Base-by-base conservation (phyloP, 805 yeast genomes). In the Priceomyces castillae region DNA sequence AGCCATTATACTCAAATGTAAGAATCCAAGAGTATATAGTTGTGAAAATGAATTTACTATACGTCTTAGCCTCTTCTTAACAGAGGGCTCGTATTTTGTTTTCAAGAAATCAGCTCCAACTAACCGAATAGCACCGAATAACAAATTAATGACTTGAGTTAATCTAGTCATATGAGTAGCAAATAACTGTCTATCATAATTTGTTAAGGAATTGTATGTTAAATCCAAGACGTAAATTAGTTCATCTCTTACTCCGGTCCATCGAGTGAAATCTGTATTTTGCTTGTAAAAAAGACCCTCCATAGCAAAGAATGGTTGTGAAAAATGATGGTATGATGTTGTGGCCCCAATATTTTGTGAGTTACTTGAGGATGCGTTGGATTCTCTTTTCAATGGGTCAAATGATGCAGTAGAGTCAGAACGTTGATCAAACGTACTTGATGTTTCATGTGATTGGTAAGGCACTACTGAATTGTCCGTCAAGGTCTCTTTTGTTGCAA, bases 21-120 rank as follows among this genome's bases (percentile, higher is more conserved):
- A 57, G 39, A 76, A 70, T 7, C 87, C 85, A 54, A 81, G 81
- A 44, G 84, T 77, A 45, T 81, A 80, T 44, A 86, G 73, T 46
- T 80, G 84, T 2, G 87, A 76, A 44, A 81, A 72, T 1, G 83
- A 68, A 7, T 73, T 63, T 0, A 81, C 75, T 12, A 84, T 65
- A 46, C 74, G 72, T 52, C 73, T 78, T 50, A 84, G 59, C 30
- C 78, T 62, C 42, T 69, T 67, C 43, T 77, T 71, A 10, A 83
- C 71, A 9, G 74, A 62, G 18, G 59, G 62, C 41, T 78, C 77
- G 44, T 71, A 68, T 26, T 73, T 72, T 11, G 79, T 73, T 18
- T 64, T 67, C 9, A 62, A 59, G 35, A 81, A 67, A 46, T 81
- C 82, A 25, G 71, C 70, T 43, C 73, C 77, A 12, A 78, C 67